A percentile compares a stretch with the other conserved stretches of the same genome.
Evolutionary conservation across 345 rosid species (phyloP).

Genomic region (Syzygium aromaticum): DNA sequence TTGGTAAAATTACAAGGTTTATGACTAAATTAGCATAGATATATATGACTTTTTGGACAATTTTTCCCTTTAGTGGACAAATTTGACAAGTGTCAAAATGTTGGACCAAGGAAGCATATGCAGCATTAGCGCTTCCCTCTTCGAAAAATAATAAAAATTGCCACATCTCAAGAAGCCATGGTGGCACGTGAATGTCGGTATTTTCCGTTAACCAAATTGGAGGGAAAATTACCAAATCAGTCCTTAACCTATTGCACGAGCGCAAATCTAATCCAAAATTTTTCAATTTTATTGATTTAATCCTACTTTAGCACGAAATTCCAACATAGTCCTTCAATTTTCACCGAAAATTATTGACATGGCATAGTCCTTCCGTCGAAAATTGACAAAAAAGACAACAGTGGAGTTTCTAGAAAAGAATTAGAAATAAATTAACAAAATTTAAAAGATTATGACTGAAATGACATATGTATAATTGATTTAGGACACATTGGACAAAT

Average conservation of each 20-base stretch:
- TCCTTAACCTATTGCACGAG: fast-evolving
- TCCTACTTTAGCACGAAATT: fast-evolving
- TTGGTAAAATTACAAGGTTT: too few species aligned
- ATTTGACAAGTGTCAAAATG: not conserved
- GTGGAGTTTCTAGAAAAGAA: fast-evolving
- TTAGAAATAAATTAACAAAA: not conserved
- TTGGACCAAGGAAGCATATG: not conserved
- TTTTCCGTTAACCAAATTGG: too few species aligned
- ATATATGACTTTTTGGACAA: too few species aligned
- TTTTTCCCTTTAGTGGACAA: too few species aligned
- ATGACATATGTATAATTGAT: not conserved
- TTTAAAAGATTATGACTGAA: not conserved
- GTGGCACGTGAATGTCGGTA: too few species aligned
- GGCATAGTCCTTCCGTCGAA: not conserved
- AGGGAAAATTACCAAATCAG: not conserved
- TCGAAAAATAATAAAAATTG: not conserved
- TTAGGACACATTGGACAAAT: not conserved
- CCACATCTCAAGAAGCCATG: not conserved
- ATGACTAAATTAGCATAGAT: too few species aligned
- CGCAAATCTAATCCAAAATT: fast-evolving
- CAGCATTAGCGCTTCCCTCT: not conserved
- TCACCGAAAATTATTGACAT: not conserved
- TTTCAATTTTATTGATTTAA: fast-evolving
- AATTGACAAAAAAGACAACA: not conserved
- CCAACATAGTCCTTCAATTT: not conserved